Base-by-base conservation (phyloP, 202 grass and related monocot species). In the Saccharum hybrid region DNA sequence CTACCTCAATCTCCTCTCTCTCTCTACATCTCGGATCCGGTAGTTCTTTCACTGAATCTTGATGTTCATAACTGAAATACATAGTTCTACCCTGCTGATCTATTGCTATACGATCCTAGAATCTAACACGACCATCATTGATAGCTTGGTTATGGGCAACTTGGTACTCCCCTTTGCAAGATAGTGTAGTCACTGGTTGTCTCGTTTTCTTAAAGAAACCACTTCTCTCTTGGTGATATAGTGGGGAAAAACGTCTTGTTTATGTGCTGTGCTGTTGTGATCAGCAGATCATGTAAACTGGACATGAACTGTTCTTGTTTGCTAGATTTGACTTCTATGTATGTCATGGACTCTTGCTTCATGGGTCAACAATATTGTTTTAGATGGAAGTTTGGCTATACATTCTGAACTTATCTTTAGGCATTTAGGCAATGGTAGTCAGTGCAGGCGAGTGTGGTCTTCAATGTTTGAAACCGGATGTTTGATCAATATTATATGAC, bases 401-500 rank as follows among this genome's bases (percentile, higher is more conserved):
- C 28, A 10, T n/a, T 62, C 82, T 74, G 30, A 51, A 40, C n/a
- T 16, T 72, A 51, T 3, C 4, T 56, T 56, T 56, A 56, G 46
- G 46, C 46, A 49, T 72, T 28, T 54, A 42, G 37, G 63, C 33
- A 28, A 15, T 21, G 11, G 23, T 16, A 23, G 40, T 46, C 6
- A 12, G 0, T 26, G 10, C 16, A 64, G 34, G 57, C 10, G 16
- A 81, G 33, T n/a, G 38, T 28, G 12, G 9, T 46, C 23, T 80
- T 75, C 19, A 71, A 60, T 71, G 56, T 64, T 42, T 14, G 22
- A 64, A 81, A 71, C 1, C 0, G 18, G 42, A n/a, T 40, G 10
- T 26, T 57, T 28, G 22, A 75, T 63, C 4, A 9, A 63, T 75
- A 26, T 76, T 76, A 64, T 59, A 76, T 63, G 18, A 61, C 18